Conservation (phyloP, 2,329 filamentous ascomycete genomes). For the Diaporthe sp. region DNA sequence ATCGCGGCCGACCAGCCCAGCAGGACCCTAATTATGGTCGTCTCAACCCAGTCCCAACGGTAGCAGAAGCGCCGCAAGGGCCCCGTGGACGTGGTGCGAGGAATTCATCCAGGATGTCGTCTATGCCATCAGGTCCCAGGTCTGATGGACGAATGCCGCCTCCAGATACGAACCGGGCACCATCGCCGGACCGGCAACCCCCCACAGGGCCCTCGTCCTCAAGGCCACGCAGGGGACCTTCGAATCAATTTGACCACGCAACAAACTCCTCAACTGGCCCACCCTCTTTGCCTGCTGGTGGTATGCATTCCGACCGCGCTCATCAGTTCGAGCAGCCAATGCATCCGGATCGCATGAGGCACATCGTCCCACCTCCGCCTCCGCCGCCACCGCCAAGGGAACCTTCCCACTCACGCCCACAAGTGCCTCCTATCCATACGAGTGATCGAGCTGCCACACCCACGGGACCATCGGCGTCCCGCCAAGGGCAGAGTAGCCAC, state of each 20-base stretch:
- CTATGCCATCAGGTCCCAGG: conserved; percentile 51
- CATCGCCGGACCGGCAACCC: conserved; percentile 61
- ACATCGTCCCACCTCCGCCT: conserved; percentile 50
- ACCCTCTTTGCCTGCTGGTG: conserved; percentile 36
- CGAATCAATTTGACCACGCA: conserved; percentile 52
- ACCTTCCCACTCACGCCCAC: conserved; percentile 36
- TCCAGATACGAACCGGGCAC: conserved; percentile 53
- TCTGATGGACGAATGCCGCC: conserved; percentile 54
- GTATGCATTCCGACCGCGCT: conserved; percentile 55
- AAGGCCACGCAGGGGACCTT: conserved; percentile 49
- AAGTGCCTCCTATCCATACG: conserved; percentile 41
- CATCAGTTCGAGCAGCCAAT: conserved; percentile 54
- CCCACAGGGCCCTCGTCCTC: conserved; percentile 65
- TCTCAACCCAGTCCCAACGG: conserved; percentile 62
- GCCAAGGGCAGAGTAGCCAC: conserved; percentile 40
- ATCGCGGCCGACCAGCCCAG: conserved; percentile 61
- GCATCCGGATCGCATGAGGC: conserved; percentile 62
- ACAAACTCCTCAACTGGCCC: conserved; percentile 37
- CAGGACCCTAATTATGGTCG: conserved; percentile 73
- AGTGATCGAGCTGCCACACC: conserved; percentile 40
- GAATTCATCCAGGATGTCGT: conserved; percentile 43
- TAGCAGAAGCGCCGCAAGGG: conserved; percentile 62
- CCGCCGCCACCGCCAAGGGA: conserved; percentile 45
- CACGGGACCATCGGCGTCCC: conserved; percentile 42
- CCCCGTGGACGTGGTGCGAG: conserved; percentile 58